phyloP scores from a whole-genome alignment of 305 asterid genomes.

The Fraxinus xanthoxyloides region DNA sequence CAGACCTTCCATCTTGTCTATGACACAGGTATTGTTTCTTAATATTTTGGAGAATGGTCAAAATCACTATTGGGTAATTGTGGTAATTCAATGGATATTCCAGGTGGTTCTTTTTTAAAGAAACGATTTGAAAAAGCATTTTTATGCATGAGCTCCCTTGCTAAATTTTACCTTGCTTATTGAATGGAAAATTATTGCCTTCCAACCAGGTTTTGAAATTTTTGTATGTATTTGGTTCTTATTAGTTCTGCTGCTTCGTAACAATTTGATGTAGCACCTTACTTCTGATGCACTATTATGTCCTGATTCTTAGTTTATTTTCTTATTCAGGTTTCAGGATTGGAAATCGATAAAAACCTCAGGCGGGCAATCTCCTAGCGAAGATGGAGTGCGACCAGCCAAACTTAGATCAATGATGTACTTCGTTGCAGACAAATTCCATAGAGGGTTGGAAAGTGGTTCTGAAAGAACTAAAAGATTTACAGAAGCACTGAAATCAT shows the following conservation, averaged over 20 bases:
- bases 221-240: neutral
- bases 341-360: constrained; percentile 42
- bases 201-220: neutral
- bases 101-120: neutral
- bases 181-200: neutral
- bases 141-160: neutral
- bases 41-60: neutral
- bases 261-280: neutral
- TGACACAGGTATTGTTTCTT: neutral
- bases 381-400: constrained; percentile 28
- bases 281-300: neutral
- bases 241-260: neutral
- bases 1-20: neutral
- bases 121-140: neutral
- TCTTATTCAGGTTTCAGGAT: constrained; percentile 43
- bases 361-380: constrained; percentile 29
- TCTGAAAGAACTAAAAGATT: constrained; percentile 42
- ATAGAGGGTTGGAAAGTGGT: constrained; percentile 42
- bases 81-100: neutral
- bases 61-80: neutral
- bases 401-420: constrained; percentile 35
- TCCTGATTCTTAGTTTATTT: neutral
- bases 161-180: neutral
- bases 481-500: constrained; percentile 44
- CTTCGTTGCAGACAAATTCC: constrained; percentile 38